A percentile compares a stretch with the other conserved stretches of the same genome.
phyloP scores from a whole-genome alignment of 2,329 filamentous ascomycete genomes.

The Fusarium musae region DNA sequence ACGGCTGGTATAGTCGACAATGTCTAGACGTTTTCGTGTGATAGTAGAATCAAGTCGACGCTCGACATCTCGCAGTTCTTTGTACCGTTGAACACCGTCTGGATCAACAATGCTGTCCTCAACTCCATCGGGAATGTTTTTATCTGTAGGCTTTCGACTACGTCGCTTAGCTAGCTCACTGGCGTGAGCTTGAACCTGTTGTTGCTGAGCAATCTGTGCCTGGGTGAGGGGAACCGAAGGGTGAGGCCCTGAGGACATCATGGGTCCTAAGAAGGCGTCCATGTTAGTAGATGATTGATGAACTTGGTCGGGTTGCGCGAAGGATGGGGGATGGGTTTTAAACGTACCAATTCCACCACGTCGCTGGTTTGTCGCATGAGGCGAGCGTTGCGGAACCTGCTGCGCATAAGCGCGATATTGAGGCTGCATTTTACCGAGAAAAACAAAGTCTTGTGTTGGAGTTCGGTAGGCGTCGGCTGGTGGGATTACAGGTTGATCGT shows the following conservation, averaged over 20 bases:
- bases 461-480: constrained; percentile 21
- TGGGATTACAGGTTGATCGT: constrained; percentile 34
- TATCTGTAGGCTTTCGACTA: constrained; percentile 92
- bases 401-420: constrained; percentile 64
- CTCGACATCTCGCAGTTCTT: constrained; percentile 86
- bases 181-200: constrained; percentile 63
- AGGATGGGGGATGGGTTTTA: neutral
- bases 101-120: constrained; percentile 81
- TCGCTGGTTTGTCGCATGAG: constrained; percentile 60
- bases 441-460: constrained; percentile 10
- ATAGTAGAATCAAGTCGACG: constrained; percentile 90
- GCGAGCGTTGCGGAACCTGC: constrained; percentile 61
- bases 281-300: constrained; percentile 17
- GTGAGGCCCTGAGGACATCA: constrained; percentile 66
- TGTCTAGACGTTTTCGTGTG: constrained; percentile 92
- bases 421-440: constrained; percentile 58
- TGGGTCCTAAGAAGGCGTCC: constrained; percentile 54
- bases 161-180: constrained; percentile 80
- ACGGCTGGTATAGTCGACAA: constrained; percentile 82
- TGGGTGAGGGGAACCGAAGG: constrained; percentile 63
- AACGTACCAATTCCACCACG: constrained; percentile 65
- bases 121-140: constrained; percentile 90
- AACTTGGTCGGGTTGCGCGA: neutral
- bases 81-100: constrained; percentile 84
- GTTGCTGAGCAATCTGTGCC: constrained; percentile 63